A percentile compares a stretch with the other conserved stretches of the same genome.
Conservation (phyloP, 2,329 filamentous ascomycete species). For the Talaromyces sp. region DNA sequence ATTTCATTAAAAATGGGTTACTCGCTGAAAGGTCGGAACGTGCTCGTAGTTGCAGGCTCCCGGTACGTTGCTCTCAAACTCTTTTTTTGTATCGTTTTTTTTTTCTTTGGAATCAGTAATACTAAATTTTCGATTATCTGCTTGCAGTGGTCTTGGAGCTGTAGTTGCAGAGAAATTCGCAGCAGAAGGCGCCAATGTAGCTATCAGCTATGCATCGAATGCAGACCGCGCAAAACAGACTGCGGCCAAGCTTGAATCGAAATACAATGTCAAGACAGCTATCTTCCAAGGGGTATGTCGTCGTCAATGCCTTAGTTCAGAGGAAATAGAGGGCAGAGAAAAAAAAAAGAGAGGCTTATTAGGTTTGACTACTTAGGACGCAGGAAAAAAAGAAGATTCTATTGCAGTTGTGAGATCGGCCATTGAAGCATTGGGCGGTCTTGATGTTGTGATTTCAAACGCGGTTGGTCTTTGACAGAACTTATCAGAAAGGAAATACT, state of each 20-base stretch:
- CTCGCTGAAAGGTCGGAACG: slow-evolving; percentile 54
- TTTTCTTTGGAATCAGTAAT: neutral
- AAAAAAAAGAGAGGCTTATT: too few relatives aligned
- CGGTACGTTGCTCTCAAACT: slow-evolving; percentile 36
- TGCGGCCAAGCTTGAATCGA: slow-evolving; percentile 47
- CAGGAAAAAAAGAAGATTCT: slow-evolving; percentile 56
- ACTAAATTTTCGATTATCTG: slow-evolving; percentile 7
- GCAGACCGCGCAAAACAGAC: slow-evolving; percentile 54
- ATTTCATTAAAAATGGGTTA: slow-evolving; percentile 49
- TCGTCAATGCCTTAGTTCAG: neutral
- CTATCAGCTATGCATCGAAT: slow-evolving; percentile 67
- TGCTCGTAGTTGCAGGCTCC: slow-evolving; percentile 60
- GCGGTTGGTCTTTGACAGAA: slow-evolving; percentile 42
- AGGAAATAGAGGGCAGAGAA: neutral
- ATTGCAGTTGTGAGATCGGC: slow-evolving; percentile 54
- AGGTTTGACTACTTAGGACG: slow-evolving; percentile 44
- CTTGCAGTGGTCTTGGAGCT: slow-evolving; percentile 63
- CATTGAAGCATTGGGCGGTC: slow-evolving; percentile 55
- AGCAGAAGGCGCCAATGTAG: slow-evolving; percentile 60
- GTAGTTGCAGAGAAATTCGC: slow-evolving; percentile 63
- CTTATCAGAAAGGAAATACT: neutral
- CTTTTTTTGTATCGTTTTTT: neutral
- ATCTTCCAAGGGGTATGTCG: slow-evolving; percentile 55
- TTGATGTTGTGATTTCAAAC: slow-evolving; percentile 76
- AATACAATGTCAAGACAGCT: slow-evolving; percentile 48